These are phyloP conservation scores for Agapanthus africanus DNA, from an alignment of 106 monocot species.

Conservation along the genomic window DNA sequence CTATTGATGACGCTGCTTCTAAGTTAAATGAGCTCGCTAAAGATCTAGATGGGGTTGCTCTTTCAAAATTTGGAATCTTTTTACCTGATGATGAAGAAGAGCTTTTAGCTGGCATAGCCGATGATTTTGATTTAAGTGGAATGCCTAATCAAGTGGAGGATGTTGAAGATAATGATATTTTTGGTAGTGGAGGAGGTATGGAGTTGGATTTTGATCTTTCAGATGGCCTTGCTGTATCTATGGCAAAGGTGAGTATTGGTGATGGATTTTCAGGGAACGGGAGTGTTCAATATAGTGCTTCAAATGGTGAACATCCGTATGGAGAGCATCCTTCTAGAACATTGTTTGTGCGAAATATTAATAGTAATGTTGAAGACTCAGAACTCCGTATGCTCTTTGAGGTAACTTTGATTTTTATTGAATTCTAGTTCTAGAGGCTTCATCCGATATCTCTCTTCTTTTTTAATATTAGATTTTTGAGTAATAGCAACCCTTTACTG, in stretches of 20 bases:
- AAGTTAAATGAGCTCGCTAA: constrained; percentile 5
- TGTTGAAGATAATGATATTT: constrained; percentile 67
- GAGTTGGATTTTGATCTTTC: constrained; percentile 68
- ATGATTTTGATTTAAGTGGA: constrained; percentile 47
- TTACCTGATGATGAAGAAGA: constrained; percentile 80
- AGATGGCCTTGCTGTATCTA: constrained; percentile 27
- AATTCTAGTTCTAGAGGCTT: neutral
- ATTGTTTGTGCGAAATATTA: constrained; percentile 81
- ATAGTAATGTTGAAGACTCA: constrained; percentile 88
- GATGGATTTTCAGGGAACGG: constrained; percentile 49
- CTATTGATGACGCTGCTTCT: constrained; percentile 17
- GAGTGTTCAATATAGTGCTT: constrained; percentile 32
- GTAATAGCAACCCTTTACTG: neutral
- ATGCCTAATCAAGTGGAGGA: constrained; percentile 40
- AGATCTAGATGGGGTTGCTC: constrained; percentile 18
- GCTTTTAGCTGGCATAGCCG: constrained; percentile 55
- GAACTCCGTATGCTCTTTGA: constrained; percentile 67
- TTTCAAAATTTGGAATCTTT: constrained; percentile 33
- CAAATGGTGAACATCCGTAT: constrained; percentile 82
- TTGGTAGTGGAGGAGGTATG: constrained; percentile 70
- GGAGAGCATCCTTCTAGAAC: constrained; percentile 96
- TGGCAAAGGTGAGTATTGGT: constrained; percentile 39
- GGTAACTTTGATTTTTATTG: constrained; percentile 24
- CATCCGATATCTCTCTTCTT: neutral
- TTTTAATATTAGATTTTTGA: neutral